Percentiles rank a stretch among this genome's conserved stretches.
Conservation (phyloP, 805 yeast genomes). For the Monosporozyma unispora region DNA sequence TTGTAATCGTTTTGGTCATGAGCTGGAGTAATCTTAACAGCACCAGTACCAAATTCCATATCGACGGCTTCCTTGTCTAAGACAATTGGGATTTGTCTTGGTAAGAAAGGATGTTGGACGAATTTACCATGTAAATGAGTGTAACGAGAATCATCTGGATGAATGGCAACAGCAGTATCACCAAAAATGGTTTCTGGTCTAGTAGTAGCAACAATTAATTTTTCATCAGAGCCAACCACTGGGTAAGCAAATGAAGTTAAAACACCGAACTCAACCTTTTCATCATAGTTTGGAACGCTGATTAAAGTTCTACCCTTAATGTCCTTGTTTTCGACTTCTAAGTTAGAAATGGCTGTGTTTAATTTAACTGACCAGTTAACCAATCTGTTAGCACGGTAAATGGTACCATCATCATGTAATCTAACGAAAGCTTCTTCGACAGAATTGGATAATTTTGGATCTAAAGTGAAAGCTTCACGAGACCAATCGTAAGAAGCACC, state of each 20-base stretch:
- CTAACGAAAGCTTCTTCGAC: constrained; percentile 87
- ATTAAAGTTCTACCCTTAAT: constrained; percentile 72
- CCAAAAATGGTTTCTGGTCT: constrained; percentile 98
- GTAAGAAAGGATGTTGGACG: constrained; percentile 83
- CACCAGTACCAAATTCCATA: constrained; percentile 99
- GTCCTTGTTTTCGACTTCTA: constrained; percentile 92
- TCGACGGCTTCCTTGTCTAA: constrained; percentile 92
- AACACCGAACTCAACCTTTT: constrained; percentile 91
- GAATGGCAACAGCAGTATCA: constrained; percentile 96
- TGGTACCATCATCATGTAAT: constrained; percentile 88
- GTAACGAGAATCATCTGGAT: constrained; percentile 90
- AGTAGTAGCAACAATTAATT: constrained; percentile 87
- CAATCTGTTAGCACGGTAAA: constrained; percentile 86
- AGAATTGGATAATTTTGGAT: constrained; percentile 65
- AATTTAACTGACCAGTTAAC: constrained; percentile 95
- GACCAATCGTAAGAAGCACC: constrained; percentile 98
- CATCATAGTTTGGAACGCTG: constrained; percentile 82
- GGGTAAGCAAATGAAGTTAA: constrained; percentile 91
- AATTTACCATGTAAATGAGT: constrained; percentile 90
- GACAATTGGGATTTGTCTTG: constrained; percentile 77
- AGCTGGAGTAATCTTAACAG: constrained; percentile 97
- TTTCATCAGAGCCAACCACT: constrained; percentile 70
- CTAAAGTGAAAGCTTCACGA: constrained; percentile 88
- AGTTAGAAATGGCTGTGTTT: constrained; percentile 90
- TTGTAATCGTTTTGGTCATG: constrained; percentile 95